A percentile compares a stretch with the other conserved stretches of the same genome.
Conservation (phyloP, 164 flowering plant species). For the Magnolia sinica region DNA sequence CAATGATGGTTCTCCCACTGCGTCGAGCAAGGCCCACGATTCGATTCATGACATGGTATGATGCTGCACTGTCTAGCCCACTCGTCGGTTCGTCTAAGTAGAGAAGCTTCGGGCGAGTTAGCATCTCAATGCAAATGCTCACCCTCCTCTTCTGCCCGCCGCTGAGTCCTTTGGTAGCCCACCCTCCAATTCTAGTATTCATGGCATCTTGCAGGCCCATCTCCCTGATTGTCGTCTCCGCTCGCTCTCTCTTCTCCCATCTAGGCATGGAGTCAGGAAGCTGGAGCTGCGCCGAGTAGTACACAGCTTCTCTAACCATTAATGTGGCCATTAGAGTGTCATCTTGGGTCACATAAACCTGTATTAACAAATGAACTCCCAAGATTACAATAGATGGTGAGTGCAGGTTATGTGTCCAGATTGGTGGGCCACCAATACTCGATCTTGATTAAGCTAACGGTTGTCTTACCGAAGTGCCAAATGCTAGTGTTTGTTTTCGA, state of each 20-base stretch:
- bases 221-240: constrained; percentile 47
- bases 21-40: constrained; percentile 27
- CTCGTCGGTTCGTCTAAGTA: constrained; percentile 76
- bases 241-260: constrained; percentile 38
- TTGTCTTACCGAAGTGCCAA: constrained; percentile 53
- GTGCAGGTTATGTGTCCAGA: neutral
- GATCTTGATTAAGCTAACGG: neutral
- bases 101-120: constrained; percentile 51
- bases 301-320: constrained; percentile 53
- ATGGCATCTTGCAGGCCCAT: constrained; percentile 58
- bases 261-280: constrained; percentile 46
- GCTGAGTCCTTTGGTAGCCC: constrained; percentile 52
- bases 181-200: constrained; percentile 58
- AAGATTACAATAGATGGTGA: neutral
- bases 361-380: neutral
- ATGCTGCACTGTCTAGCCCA: constrained; percentile 70
- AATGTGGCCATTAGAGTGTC: constrained; percentile 45
- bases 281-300: constrained; percentile 66
- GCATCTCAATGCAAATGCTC: constrained; percentile 54
- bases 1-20: constrained; percentile 46
- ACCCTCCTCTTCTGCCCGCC: constrained; percentile 64
- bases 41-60: constrained; percentile 46
- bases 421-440: neutral
- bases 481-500: constrained; percentile 46
- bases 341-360: constrained; percentile 72